These are phyloP conservation scores for Aegilops bicornis DNA, from an alignment of 176 grass and related monocot species.

Conservation along the genomic window DNA sequence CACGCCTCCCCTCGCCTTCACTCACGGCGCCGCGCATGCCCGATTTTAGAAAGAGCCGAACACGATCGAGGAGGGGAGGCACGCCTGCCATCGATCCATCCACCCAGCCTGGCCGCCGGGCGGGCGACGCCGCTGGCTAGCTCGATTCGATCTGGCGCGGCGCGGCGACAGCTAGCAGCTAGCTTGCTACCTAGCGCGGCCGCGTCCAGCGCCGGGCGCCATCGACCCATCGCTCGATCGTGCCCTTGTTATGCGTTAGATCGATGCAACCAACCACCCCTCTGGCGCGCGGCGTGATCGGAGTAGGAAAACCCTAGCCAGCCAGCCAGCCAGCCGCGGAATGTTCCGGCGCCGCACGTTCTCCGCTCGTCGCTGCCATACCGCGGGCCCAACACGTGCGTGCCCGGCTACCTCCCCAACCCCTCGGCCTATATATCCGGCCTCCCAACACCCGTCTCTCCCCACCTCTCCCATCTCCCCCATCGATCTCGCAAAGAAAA, in stretches of 20 bases:
- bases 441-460: no score
- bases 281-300: background rate
- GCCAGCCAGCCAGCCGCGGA: slow-evolving; percentile 15
- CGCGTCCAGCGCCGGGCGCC: slow-evolving; percentile 13
- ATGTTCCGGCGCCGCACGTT: slow-evolving; percentile 14
- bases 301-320: slow-evolving; percentile 31
- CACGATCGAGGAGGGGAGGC: background rate
- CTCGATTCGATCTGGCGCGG: slow-evolving; percentile 14
- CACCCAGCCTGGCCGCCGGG: slow-evolving; percentile 13
- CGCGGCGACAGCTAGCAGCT: background rate
- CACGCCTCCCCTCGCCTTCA: background rate
- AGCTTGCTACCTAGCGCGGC: background rate
- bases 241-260: background rate
- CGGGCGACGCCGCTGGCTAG: background rate
- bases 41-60: slow-evolving; percentile 31
- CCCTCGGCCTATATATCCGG: slow-evolving; percentile 37
- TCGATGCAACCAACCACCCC: background rate
- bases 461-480: no score
- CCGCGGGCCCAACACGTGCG: background rate
- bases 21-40: slow-evolving; percentile 24
- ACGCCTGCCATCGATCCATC: background rate
- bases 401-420: background rate
- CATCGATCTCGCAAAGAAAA: no score
- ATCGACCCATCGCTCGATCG: background rate
- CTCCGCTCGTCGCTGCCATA: slow-evolving; percentile 5